Conservation (phyloP, 345 rosid species). For the Jatropha curcas region DNA sequence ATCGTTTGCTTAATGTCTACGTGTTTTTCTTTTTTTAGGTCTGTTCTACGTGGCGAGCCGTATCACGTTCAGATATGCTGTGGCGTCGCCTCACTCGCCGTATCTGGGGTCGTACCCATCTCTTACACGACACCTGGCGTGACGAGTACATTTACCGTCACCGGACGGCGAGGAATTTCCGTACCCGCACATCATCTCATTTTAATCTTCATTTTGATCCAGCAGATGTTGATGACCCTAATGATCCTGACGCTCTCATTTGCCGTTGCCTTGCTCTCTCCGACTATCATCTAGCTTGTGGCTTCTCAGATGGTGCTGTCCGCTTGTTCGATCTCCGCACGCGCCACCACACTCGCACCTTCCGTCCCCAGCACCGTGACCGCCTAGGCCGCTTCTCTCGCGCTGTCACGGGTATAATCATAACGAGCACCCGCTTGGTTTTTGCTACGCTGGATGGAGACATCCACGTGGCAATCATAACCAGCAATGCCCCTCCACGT, state of each 20-base stretch:
- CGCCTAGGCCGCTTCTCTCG: constrained; percentile 71
- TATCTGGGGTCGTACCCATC: constrained; percentile 59
- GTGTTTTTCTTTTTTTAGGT: constrained; percentile 43
- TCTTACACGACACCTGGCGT: constrained; percentile 60
- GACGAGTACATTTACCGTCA: constrained; percentile 68
- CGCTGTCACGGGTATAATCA: constrained; percentile 72
- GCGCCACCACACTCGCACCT: constrained; percentile 57
- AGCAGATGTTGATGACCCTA: constrained; percentile 44
- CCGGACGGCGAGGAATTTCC: constrained; percentile 65
- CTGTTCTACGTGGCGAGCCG: constrained; percentile 86
- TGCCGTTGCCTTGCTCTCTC: constrained; percentile 86
- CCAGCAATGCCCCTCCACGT: constrained; percentile 37
- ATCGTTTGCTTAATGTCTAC: not conserved
- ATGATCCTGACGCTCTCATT: constrained; percentile 51
- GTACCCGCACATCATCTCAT: constrained; percentile 36
- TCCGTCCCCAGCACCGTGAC: constrained; percentile 57
- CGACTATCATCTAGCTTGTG: constrained; percentile 71
- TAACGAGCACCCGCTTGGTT: constrained; percentile 40
- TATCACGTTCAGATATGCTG: constrained; percentile 70
- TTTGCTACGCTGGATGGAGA: constrained; percentile 82
- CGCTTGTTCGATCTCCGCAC: constrained; percentile 63
- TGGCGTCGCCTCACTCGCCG: constrained; percentile 61
- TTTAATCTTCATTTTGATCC: constrained; percentile 59
- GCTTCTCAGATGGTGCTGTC: constrained; percentile 84
- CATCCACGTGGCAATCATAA: constrained; percentile 60